Percentiles rank a stretch among this genome's conserved stretches.
Evolutionary conservation across 2,329 filamentous ascomycete species (phyloP).

Genomic region (Fusarium praegraminearum): DNA sequence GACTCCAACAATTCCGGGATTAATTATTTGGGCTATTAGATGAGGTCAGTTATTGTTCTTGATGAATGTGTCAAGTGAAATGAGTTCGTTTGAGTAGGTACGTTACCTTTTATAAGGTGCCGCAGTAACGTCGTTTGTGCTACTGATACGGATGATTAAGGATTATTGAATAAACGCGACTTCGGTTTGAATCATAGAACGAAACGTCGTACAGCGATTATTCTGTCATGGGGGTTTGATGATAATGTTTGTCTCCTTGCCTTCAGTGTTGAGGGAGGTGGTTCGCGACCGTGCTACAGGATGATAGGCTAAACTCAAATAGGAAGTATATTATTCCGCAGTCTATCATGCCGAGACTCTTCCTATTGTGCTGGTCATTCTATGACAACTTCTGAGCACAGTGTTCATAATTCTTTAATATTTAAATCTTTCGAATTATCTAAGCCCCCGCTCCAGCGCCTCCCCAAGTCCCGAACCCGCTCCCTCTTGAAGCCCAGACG

Average conservation of each 20-base stretch:
- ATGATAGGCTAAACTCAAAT: conserved; percentile 18
- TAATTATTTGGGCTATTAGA: background rate
- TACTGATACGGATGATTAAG: background rate
- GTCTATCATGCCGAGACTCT: background rate
- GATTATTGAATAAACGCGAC: background rate
- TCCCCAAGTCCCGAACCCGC: conserved; percentile 39
- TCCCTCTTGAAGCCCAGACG: conserved; percentile 81
- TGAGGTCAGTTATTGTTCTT: background rate
- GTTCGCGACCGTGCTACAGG: background rate
- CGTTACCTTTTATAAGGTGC: background rate
- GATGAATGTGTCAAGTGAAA: background rate
- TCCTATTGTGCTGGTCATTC: background rate
- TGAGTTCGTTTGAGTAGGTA: background rate
- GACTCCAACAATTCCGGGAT: background rate
- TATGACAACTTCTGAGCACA: background rate
- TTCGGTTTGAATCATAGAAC: background rate
- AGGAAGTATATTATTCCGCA: conserved; percentile 25
- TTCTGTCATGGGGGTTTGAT: background rate
- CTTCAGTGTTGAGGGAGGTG: background rate
- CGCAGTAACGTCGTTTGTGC: background rate
- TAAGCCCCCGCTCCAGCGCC: conserved; percentile 22
- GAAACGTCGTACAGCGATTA: background rate
- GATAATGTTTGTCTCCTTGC: conserved; percentile 2
- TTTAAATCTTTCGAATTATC: background rate
- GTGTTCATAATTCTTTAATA: background rate